Evolutionary conservation across 2,329 filamentous ascomycete species (phyloP), one percentile per base, ranked within the genome.

Genomic region (Apiospora koreana): DNA sequence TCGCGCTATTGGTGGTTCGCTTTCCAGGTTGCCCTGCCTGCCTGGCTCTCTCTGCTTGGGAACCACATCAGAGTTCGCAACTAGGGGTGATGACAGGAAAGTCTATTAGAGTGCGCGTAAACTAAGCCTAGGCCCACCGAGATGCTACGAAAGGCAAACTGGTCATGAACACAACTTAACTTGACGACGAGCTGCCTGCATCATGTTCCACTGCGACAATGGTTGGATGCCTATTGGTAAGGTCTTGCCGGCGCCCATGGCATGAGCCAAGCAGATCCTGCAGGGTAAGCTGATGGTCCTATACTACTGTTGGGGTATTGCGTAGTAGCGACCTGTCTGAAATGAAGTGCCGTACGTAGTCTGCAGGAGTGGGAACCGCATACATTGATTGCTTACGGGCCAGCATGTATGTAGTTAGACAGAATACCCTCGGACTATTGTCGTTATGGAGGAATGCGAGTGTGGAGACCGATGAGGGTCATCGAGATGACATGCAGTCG

Each of bases 401-500:
- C 28, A 58, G 28, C 31, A 18, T 38, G 54, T n/a, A 62, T 62
- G 18, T 1, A 38, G 54, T 38, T 62, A 23, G 54, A 38, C 31
- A 62, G 54, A 38, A 38, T 62, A 31, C 54, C 35, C 54, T 62
- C 31, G 54, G 28, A 62, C 54, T 62, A 62, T 62, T 62, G 28
- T 62, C 50, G 54, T n/a, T 38, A 35, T 62, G 54, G 54, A 38
- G 8, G 54, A 38, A 8, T 62, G 54, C 38, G 54, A 38, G 18
- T 62, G 54, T 62, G 54, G 54, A 31, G 54, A 62, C 31, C 9
- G 54, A 62, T 62, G 54, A 62, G 31, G 54, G 31, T 62, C 54
- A 62, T 62, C 54, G 54, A 62, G 54, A 62, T 62, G 54, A 38
- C 54, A 18, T 62, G 54, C 54, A 62, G 54, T n/a, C 54, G 54